These are phyloP conservation scores for Trypanosoma theileri DNA, from an alignment of 208 protist genomes.

Conservation along the genomic window DNA sequence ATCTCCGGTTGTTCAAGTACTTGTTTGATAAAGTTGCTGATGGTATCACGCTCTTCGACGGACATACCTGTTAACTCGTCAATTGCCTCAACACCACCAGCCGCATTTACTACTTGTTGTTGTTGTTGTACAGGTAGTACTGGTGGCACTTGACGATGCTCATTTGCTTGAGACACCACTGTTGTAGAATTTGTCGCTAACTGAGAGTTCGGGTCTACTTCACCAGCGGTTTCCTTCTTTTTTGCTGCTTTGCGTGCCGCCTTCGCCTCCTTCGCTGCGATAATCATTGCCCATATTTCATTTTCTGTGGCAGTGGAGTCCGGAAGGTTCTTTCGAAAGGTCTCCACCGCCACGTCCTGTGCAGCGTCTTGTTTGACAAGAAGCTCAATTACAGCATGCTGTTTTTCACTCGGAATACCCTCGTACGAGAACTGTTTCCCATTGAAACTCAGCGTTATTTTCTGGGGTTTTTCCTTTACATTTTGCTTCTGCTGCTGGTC, in stretches of 20 bases:
- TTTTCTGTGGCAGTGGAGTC: constrained; percentile 39
- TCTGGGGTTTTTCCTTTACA: constrained; percentile 49
- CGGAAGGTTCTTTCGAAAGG: constrained; percentile 70
- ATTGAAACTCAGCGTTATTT: constrained; percentile 60
- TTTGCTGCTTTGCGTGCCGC: constrained; percentile 28
- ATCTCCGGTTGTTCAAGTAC: constrained; percentile 58
- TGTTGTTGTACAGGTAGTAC: constrained; percentile 13
- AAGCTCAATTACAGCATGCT: constrained; percentile 69
- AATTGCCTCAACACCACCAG: constrained; percentile 30
- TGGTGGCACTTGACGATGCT: too few relatives aligned
- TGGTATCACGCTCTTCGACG: constrained; percentile 55
- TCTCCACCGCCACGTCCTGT: constrained; percentile 48
- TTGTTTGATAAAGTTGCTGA: constrained; percentile 78
- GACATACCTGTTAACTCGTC: constrained; percentile 61
- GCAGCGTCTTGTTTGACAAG: constrained; percentile 69
- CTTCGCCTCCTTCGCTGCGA: constrained; percentile 34
- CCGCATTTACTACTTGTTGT: not conserved
- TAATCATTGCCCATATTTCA: constrained; percentile 59
- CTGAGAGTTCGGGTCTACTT: not conserved
- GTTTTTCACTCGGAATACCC: constrained; percentile 64
- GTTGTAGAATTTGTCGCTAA: constrained; percentile 26
- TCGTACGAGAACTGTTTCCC: constrained; percentile 77
- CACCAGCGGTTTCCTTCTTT: constrained; percentile 13
- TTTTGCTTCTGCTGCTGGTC: constrained; percentile 10
- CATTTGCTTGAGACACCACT: not conserved